Base-by-base conservation (phyloP, 805 yeast species). In the Saccharomycopsis sp. region DNA sequence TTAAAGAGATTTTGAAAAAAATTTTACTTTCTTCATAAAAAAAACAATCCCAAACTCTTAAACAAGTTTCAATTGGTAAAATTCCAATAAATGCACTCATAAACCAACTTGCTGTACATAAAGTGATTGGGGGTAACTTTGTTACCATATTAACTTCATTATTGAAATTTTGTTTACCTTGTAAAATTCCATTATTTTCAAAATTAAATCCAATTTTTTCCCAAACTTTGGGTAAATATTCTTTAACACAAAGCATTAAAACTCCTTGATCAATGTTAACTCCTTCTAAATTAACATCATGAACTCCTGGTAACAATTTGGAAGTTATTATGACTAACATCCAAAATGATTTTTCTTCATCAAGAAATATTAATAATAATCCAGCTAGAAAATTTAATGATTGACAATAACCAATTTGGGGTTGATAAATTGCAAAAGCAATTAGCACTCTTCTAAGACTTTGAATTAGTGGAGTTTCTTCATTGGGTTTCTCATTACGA, bases 21-120 rank as follows among this genome's bases (percentile, higher is more conserved):
- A 92, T 74, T 52, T 84, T 84, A 1, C 95, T 79, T 21, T 86
- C 96, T 56, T 89, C 97, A 54, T 82, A 86, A 66, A 94, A 88
- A 37, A 89, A 61, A 47, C 94, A 84, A 59, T 92, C 98, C 97
- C 98, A 89, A 0, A 92, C 79, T 41, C 97, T 64, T 33, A 92
- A 63, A 6, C 86, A 80, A 0, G 94, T 74, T 54, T 92, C 97
- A 18, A 86, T 75, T 0, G 98, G 98, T 20, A 92, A 60, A 1
- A 80, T 76, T 0, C 95, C 95, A 27, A 92, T 86, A 60, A 83
- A 92, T n/a, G 85, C 73, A 52, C 96, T 83, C 97, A 92, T 89
- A 55, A 92, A 92, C 98, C 98, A 92, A 40, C 95, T 78, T 0
- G 96, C 89, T 1, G 97, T 92, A 50, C 94, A 92, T 34, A 92